Evolutionary conservation across 495 filamentous ascomycete species (phyloP), one percentile per base, ranked within the genome.

Genomic region (Aspergillus affinis): DNA sequence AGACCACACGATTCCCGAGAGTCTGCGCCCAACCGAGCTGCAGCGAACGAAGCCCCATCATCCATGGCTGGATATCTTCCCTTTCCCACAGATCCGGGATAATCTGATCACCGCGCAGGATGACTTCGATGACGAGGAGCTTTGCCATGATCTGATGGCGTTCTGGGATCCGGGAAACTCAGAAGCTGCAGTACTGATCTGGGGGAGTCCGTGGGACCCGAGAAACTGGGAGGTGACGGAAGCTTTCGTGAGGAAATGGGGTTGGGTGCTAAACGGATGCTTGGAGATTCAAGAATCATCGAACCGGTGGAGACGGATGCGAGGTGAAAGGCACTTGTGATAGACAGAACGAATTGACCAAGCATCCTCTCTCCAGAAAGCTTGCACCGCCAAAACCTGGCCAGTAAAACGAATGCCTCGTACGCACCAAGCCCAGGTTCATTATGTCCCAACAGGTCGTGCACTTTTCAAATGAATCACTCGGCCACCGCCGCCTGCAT

Each of bases 391-490:
- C 13, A 26, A 26, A 26, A 26, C 23, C 23, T 26, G 2, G 2
- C 23, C 23, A 26, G 23, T 26, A 26, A 26, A 26, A 26, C 4
- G 23, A 26, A 26, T 2, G 23, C 23, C 23, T 26, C 23, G 2
- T 26, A 4, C 23, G 23, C 23, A 26, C 23, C 23, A 26, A 26
- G 2, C 44, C 2, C 44, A 46, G 6, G n/a, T 3, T 27, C 4
- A 26, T 52, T 27, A 52, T 10, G 6, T n/a, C 2, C 83, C 83
- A n/a, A 79, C 81, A 6, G 82, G 80, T 60, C 79, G 75, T 21
- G 78, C 80, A 4, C 81, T 79, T 26, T 72, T 75, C 45, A 86
- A 63, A 67, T 84, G 82, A 19, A 86, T 73, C 15, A 85, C 81
- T 55, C 83, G 66, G 51, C 78, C 69, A 55, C 80, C 75, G 57